phyloP scores from a whole-genome alignment of 1,284 basidiomycete species.

The Naganishia cerealis region DNA sequence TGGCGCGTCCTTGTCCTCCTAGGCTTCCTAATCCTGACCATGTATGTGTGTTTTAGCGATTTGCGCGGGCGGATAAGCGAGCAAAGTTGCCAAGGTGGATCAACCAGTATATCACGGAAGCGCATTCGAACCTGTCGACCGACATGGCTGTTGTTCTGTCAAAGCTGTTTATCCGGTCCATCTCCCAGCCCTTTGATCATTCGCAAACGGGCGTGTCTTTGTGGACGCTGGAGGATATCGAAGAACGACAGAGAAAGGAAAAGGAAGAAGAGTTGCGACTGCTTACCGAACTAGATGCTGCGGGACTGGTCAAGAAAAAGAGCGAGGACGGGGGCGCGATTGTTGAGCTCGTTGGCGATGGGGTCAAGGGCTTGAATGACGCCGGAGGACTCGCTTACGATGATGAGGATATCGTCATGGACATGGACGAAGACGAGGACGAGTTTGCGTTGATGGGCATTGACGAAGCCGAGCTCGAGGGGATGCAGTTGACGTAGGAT shows the following conservation, averaged over 20 bases:
- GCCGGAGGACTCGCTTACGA: background rate
- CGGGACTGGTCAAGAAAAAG: constrained; percentile 31
- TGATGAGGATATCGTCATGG: constrained; percentile 27
- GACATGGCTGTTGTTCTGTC: constrained; percentile 97
- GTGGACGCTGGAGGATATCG: constrained; percentile 68
- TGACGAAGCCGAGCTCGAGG: constrained; percentile 30
- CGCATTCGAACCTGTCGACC: constrained; percentile 93
- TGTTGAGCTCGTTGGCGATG: background rate
- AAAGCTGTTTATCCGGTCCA: constrained; percentile 94
- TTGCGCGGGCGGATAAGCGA: constrained; percentile 93
- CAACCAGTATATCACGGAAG: constrained; percentile 97
- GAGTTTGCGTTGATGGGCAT: constrained; percentile 33
- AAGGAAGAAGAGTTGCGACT: constrained; percentile 43
- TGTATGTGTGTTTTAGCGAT: constrained; percentile 65
- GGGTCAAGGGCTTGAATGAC: background rate
- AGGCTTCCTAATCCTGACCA: constrained; percentile 30
- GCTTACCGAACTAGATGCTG: constrained; percentile 37
- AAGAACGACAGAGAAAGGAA: constrained; percentile 47
- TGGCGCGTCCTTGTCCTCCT: constrained; percentile 33
- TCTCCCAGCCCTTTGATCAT: constrained; percentile 94
- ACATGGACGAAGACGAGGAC: constrained; percentile 30
- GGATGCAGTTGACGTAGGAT: constrained; percentile 15
- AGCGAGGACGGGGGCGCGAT: constrained; percentile 25
- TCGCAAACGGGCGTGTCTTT: constrained; percentile 90
- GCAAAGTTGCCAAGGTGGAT: constrained; percentile 98